Percentiles rank a stretch among this genome's conserved stretches.
These are phyloP conservation scores for Plasmodium cynomolgi DNA, from an alignment of 169 alveolate species.

Conservation along the genomic window DNA sequence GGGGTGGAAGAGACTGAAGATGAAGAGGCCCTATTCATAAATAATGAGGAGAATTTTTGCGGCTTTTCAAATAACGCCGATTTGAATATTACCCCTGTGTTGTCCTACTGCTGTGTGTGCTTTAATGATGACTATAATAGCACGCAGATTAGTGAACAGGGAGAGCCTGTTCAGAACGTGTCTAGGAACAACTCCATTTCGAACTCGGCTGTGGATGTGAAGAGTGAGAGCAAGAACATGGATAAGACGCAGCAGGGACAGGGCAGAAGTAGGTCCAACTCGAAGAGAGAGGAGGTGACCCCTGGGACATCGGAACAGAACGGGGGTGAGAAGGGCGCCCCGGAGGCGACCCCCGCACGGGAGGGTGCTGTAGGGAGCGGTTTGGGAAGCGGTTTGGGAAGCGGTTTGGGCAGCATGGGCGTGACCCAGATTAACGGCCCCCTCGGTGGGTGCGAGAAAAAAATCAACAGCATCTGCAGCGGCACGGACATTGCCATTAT, in stretches of 20 bases:
- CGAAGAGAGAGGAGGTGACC: background rate
- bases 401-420: background rate
- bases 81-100: constrained; percentile 45
- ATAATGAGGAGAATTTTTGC: constrained; percentile 62
- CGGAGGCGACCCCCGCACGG: background rate
- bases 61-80: constrained; percentile 65
- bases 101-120: constrained; percentile 56
- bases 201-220: background rate
- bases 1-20: background rate
- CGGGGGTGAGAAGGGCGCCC: background rate
- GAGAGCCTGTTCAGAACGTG: background rate
- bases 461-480: background rate
- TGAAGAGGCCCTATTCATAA: background rate
- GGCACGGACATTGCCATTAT: background rate
- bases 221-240: background rate
- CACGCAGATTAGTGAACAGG: constrained; percentile 37
- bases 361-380: background rate
- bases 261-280: background rate
- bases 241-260: background rate
- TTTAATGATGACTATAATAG: constrained; percentile 67
- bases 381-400: background rate
- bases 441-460: background rate
- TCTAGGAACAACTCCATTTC: constrained; percentile 22
- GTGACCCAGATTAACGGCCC: background rate
- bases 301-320: background rate